phyloP scores from a whole-genome alignment of 2,329 filamentous ascomycete genomes.

The Calycina herbarum region DNA sequence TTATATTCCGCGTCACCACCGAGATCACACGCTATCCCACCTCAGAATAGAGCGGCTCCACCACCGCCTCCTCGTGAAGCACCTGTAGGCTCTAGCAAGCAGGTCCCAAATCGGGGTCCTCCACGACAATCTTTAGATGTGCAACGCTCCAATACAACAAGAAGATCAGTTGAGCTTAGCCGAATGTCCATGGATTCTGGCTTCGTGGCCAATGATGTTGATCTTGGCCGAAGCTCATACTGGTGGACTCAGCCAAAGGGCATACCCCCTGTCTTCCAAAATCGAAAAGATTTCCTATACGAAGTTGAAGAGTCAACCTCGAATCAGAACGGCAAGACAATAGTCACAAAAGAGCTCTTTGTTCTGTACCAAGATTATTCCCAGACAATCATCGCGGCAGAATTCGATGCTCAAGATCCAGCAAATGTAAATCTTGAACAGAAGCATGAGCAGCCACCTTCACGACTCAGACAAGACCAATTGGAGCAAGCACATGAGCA shows the following conservation, averaged over 20 bases:
- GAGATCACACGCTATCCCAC: slow-evolving; percentile 29
- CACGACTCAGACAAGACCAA: slow-evolving; percentile 83
- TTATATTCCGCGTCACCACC: slow-evolving; percentile 39
- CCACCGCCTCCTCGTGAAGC: slow-evolving; percentile 24
- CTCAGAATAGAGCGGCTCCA: slow-evolving; percentile 42
- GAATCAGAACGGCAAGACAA: slow-evolving; percentile 68
- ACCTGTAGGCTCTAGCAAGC: slow-evolving; percentile 31
- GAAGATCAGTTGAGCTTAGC: slow-evolving; percentile 65
- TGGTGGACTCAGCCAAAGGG: slow-evolving; percentile 88
- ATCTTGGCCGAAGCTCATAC: slow-evolving; percentile 68
- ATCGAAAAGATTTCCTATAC: slow-evolving; percentile 77
- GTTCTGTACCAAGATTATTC: slow-evolving; percentile 96
- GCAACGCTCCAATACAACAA: slow-evolving; percentile 50
- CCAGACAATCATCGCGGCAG: slow-evolving; percentile 82
- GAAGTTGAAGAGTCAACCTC: slow-evolving; percentile 79
- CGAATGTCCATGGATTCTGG: slow-evolving; percentile 76
- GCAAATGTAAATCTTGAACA: slow-evolving; percentile 77
- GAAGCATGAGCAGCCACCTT: slow-evolving; percentile 80
- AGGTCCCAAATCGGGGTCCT: slow-evolving; percentile 29
- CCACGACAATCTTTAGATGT: slow-evolving; percentile 66
- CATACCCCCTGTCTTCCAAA: slow-evolving; percentile 79
- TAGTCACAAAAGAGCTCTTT: slow-evolving; percentile 77
- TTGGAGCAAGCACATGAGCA: slow-evolving; percentile 82
- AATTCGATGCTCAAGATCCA: slow-evolving; percentile 74
- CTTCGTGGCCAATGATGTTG: slow-evolving; percentile 84